These are phyloP conservation scores for Trichomonas tenax DNA, from an alignment of 208 protist species.

Conservation along the genomic window DNA sequence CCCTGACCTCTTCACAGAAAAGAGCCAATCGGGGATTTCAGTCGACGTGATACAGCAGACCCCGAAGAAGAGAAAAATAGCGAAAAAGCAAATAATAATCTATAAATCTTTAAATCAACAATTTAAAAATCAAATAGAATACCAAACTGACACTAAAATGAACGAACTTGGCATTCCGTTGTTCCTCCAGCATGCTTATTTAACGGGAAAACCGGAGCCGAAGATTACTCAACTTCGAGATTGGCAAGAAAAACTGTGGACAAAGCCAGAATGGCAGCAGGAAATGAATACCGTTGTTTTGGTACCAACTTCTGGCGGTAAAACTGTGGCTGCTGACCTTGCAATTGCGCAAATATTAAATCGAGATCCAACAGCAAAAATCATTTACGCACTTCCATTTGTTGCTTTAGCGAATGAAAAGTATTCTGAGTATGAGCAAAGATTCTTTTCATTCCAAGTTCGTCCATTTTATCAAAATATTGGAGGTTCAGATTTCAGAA, in stretches of 20 bases:
- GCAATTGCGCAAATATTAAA: neutral
- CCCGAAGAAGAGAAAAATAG: neutral
- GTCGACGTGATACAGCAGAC: neutral
- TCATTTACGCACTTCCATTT: neutral
- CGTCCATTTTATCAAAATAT: neutral
- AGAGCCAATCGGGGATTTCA: neutral
- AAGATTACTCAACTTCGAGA: neutral
- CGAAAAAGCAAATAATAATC: neutral
- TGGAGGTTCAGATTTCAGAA: neutral
- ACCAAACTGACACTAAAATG: neutral
- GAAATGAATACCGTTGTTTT: neutral
- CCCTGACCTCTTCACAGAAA: neutral
- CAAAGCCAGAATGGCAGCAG: neutral
- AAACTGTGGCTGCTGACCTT: conserved; percentile 13
- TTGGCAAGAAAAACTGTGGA: neutral
- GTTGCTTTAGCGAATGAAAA: conserved; percentile 1
- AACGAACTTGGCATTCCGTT: neutral
- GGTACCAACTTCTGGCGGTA: neutral
- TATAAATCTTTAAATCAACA: neutral
- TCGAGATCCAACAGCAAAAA: neutral
- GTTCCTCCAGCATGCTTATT: neutral
- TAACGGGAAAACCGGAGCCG: neutral
- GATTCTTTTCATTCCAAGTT: neutral
- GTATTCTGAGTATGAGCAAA: neutral
- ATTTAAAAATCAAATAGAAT: neutral